Percentiles rank a stretch among this genome's conserved stretches.
Evolutionary conservation across 2,329 filamentous ascomycete genomes (phyloP).

Genomic region (Apiospora pterosperma): DNA sequence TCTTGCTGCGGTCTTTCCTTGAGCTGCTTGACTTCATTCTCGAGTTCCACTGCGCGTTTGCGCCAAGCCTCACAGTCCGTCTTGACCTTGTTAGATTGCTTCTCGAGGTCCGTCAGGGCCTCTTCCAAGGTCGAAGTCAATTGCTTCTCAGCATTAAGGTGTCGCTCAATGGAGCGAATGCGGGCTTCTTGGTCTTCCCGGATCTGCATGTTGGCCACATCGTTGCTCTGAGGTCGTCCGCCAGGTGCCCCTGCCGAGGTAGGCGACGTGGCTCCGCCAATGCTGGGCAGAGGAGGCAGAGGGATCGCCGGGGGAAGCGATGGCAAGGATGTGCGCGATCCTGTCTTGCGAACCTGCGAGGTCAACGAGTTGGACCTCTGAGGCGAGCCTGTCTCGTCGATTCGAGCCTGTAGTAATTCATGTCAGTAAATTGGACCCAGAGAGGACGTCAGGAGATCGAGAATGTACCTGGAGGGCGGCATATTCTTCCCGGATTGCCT

Average conservation of each 20-base stretch:
- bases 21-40: conserved; percentile 67
- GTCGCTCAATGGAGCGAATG: conserved; percentile 94
- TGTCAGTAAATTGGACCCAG: not conserved
- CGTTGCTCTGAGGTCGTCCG: conserved; percentile 77
- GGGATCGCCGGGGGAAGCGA: conserved; percentile 94
- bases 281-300: conserved; percentile 80
- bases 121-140: conserved; percentile 94
- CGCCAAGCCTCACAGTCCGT: conserved; percentile 86
- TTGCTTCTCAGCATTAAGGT: conserved; percentile 92
- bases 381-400: conserved; percentile 31
- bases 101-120: conserved; percentile 89
- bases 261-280: conserved; percentile 47
- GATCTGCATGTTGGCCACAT: conserved; percentile 71
- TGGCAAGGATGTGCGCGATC: conserved; percentile 77
- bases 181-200: conserved; percentile 94
- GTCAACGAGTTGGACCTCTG: conserved; percentile 58
- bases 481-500: conserved; percentile 66
- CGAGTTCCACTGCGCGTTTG: conserved; percentile 75
- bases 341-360: conserved; percentile 79
- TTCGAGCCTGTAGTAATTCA: conserved; percentile 22
- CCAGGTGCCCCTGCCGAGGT: conserved; percentile 47
- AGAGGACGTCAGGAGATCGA: not conserved
- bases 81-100: conserved; percentile 88
- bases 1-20: conserved; percentile 54
- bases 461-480: conserved; percentile 70